These are phyloP conservation scores for Pyrenophora graminea DNA, from an alignment of 2,329 filamentous ascomycete species.

Conservation along the genomic window DNA sequence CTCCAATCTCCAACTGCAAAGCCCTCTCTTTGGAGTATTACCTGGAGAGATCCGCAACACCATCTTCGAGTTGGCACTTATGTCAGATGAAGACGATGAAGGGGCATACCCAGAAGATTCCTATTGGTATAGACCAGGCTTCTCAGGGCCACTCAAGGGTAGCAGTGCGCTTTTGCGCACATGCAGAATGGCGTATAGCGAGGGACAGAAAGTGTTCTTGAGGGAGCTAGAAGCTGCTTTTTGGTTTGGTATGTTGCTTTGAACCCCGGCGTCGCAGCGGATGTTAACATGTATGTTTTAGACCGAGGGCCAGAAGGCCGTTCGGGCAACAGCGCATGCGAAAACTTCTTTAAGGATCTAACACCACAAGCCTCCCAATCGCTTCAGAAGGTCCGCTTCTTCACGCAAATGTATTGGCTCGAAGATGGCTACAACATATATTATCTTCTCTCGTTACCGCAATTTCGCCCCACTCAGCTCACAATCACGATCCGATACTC, in stretches of 20 bases:
- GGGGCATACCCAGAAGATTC: slow-evolving; percentile 11
- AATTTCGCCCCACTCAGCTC: slow-evolving; percentile 26
- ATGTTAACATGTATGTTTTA: background rate
- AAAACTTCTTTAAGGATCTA: slow-evolving; percentile 5
- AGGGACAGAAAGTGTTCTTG: slow-evolving; percentile 13
- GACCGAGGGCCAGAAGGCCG: slow-evolving; percentile 12
- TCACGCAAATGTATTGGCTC: slow-evolving; percentile 19
- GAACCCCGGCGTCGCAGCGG: background rate
- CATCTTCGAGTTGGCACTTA: slow-evolving; percentile 12
- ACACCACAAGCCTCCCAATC: background rate
- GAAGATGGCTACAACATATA: background rate
- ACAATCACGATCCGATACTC: slow-evolving; percentile 56
- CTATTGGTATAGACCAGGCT: slow-evolving; percentile 14
- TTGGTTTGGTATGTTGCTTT: slow-evolving; percentile 11
- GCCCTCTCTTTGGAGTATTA: slow-evolving; percentile 9
- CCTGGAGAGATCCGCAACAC: slow-evolving; percentile 14
- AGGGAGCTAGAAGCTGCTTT: slow-evolving; percentile 11
- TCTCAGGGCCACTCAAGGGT: slow-evolving; percentile 8
- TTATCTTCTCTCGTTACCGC: background rate
- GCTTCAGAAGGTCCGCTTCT: slow-evolving; percentile 15
- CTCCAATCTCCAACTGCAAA: slow-evolving; percentile 9
- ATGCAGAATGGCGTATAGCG: slow-evolving; percentile 9
- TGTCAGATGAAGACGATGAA: slow-evolving; percentile 11
- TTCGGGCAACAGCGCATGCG: slow-evolving; percentile 1
- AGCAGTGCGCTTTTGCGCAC: slow-evolving; percentile 13